phyloP scores from a whole-genome alignment of 805 yeast species.

The Debaryomyces tyrocola region DNA sequence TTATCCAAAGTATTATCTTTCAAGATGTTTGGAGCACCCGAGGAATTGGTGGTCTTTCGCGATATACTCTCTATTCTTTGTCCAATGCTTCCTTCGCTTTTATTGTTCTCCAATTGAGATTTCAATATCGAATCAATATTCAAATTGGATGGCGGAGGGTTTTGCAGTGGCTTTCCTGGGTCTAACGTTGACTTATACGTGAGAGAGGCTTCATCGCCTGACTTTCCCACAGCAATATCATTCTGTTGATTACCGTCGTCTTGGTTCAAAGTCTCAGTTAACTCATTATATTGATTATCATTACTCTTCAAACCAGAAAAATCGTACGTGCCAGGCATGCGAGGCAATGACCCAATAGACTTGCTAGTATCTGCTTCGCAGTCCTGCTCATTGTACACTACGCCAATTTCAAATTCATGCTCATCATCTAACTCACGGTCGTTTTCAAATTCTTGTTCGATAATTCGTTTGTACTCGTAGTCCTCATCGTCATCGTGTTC shows the following conservation, averaged over 20 bases:
- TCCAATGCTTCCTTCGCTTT: slow-evolving; percentile 7
- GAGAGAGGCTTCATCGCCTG: neutral
- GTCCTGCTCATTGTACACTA: neutral
- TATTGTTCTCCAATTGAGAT: slow-evolving; percentile 7
- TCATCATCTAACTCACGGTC: neutral
- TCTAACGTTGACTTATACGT: slow-evolving; percentile 41
- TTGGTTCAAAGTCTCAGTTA: slow-evolving; percentile 9
- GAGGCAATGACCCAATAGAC: slow-evolving; percentile 13
- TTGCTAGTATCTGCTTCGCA: neutral
- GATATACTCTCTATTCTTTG: slow-evolving; percentile 2
- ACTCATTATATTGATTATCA: slow-evolving; percentile 10
- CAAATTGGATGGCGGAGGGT: slow-evolving; percentile 20
- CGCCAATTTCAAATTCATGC: neutral
- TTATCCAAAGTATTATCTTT: slow-evolving; percentile 24
- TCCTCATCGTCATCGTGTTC: neutral
- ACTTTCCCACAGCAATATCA: neutral
- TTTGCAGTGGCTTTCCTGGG: slow-evolving; percentile 38
- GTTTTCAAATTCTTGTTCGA: neutral
- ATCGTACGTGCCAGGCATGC: slow-evolving; percentile 26
- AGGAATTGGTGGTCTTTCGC: slow-evolving; percentile 1
- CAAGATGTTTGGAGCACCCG: slow-evolving; percentile 14
- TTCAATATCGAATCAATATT: slow-evolving; percentile 20
- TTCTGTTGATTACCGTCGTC: neutral
- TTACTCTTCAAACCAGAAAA: slow-evolving; percentile 15
- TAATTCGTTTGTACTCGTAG: neutral